Base-by-base conservation (phyloP, 257 asterid species). In the Nyctanthes arbortristis region DNA sequence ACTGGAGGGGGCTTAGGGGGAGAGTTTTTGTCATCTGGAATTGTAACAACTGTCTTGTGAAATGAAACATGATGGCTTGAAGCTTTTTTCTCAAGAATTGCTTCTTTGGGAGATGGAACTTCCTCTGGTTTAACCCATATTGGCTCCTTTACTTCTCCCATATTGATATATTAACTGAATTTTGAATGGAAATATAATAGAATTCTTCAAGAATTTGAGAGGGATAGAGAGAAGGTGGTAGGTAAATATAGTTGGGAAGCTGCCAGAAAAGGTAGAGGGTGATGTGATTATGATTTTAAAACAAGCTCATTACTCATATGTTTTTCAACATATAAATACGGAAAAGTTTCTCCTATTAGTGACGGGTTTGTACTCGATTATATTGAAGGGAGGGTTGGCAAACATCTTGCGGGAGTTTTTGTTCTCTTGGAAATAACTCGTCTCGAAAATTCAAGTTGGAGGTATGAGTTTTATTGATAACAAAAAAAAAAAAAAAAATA, bases 241-340 rank as follows among this genome's bases (percentile, higher is more conserved):
- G 71, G 74, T 74, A 62, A 52, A 52, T 27, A 74, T 68, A 68
- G 78, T 72, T 55, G 66, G 75, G 59, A 68, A 73, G 63, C 36
- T 63, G 64, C 66, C 65, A 70, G 43, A 45, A 68, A 63, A 31
- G 63, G 54, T 61, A 1, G 16, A 28, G 7, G 9, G 14, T 66
- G 67, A 61, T 66, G n/a, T n/a, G n/a, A n/a, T n/a, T n/a, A n/a
- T n/a, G n/a, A n/a, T n/a, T n/a, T n/a, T n/a, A n/a, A n/a, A n/a
- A n/a, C n/a, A n/a, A n/a, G n/a, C n/a, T n/a, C n/a, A n/a, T n/a
- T n/a, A n/a, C n/a, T n/a, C n/a, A n/a, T n/a, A n/a, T n/a, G n/a
- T n/a, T n/a, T n/a, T n/a, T n/a, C n/a, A n/a, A n/a, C n/a, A n/a
- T n/a, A n/a, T n/a, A n/a, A n/a, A n/a, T n/a, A n/a, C n/a, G n/a